These are phyloP conservation scores for Fusarium globosum DNA, from an alignment of 2,329 filamentous ascomycete species.

Conservation along the genomic window DNA sequence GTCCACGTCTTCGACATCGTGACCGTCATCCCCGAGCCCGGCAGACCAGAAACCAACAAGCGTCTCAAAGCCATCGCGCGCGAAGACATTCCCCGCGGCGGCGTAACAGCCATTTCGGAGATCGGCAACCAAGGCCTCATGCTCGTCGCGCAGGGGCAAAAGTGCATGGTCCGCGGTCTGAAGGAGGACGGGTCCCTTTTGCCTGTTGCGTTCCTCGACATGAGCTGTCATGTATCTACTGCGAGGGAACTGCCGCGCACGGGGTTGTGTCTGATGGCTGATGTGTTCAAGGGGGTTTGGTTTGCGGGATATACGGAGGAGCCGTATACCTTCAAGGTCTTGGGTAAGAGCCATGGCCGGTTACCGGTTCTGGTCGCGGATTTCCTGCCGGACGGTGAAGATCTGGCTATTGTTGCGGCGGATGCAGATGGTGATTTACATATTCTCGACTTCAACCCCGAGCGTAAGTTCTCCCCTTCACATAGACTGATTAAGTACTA, in stretches of 20 bases:
- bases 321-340: constrained; percentile 93
- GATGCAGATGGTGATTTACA: constrained; percentile 90
- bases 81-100: constrained; percentile 91
- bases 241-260: constrained; percentile 85
- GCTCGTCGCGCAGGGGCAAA: constrained; percentile 92
- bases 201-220: constrained; percentile 96
- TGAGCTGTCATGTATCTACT: constrained; percentile 92
- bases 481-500: constrained; percentile 13
- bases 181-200: constrained; percentile 95
- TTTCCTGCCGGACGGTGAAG: constrained; percentile 86
- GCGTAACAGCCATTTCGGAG: constrained; percentile 86
- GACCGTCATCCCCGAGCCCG: constrained; percentile 89
- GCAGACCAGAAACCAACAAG: constrained; percentile 84
- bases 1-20: constrained; percentile 94
- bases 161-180: constrained; percentile 94
- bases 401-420: constrained; percentile 83
- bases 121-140: constrained; percentile 89
- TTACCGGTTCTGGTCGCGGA: constrained; percentile 86
- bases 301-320: constrained; percentile 97
- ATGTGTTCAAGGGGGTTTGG: constrained; percentile 94
- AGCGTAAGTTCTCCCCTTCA: constrained; percentile 70
- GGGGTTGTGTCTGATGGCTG: constrained; percentile 87
- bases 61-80: constrained; percentile 87
- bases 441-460: constrained; percentile 92
- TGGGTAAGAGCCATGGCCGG: constrained; percentile 84